These are phyloP conservation scores for Lasiosphaeria ovina DNA, from an alignment of 495 filamentous ascomycete species.

Conservation along the genomic window DNA sequence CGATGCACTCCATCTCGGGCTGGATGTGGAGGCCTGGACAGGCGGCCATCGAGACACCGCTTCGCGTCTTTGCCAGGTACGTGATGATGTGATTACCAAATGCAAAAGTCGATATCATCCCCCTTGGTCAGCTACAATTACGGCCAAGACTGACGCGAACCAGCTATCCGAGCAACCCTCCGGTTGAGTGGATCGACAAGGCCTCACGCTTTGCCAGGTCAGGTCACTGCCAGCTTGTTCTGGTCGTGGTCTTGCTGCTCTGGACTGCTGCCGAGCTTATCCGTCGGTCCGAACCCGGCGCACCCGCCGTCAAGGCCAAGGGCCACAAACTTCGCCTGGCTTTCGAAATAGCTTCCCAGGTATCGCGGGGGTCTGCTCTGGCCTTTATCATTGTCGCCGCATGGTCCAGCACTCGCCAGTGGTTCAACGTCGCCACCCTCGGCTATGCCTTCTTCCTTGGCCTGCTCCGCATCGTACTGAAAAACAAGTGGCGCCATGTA, in stretches of 20 bases:
- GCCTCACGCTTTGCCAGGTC: too few species aligned
- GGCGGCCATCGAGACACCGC: too few species aligned
- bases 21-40: too few species aligned
- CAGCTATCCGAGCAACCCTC: too few species aligned
- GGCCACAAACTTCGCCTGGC: constrained; percentile 28
- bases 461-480: constrained; percentile 32
- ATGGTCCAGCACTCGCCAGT: constrained; percentile 19
- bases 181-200: too few species aligned
- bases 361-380: constrained; percentile 31
- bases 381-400: constrained; percentile 29
- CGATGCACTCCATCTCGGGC: too few species aligned
- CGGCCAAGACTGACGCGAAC: too few species aligned
- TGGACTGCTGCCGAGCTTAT: background rate
- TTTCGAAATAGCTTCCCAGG: constrained; percentile 34
- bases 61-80: too few species aligned
- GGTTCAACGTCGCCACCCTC: constrained; percentile 29
- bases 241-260: constrained; percentile 5
- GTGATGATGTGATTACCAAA: too few species aligned
- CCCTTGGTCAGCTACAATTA: too few species aligned
- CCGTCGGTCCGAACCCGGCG: background rate
- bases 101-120: too few species aligned
- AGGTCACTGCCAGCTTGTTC: background rate
- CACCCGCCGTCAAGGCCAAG: constrained; percentile 8
- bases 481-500: constrained; percentile 38
- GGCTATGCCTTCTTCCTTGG: constrained; percentile 37